These are phyloP conservation scores for Ogataea wickerhamii DNA, from an alignment of 805 yeast species.

Conservation along the genomic window DNA sequence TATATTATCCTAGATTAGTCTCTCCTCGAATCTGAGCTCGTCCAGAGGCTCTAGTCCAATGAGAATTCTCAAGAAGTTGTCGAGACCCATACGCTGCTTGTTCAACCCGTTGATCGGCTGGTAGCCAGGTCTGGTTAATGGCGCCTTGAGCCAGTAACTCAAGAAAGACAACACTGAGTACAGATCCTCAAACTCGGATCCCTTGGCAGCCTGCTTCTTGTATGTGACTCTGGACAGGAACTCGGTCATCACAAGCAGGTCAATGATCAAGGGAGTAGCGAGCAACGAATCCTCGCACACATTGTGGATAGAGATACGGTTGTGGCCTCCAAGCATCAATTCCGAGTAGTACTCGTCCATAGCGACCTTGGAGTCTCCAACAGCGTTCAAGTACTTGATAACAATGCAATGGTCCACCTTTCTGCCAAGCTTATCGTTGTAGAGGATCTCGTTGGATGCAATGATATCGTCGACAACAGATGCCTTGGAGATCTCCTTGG, in stretches of 20 bases:
- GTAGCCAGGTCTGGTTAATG: constrained; percentile 86
- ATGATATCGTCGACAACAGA: constrained; percentile 94
- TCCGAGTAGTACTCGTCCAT: constrained; percentile 98
- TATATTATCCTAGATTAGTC: constrained; percentile 41
- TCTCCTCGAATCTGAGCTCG: constrained; percentile 93
- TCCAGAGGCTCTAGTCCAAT: constrained; percentile 88
- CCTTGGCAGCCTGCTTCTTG: constrained; percentile 48
- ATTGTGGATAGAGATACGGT: constrained; percentile 88
- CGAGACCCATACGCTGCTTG: constrained; percentile 91
- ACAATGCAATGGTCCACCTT: constrained; percentile 92
- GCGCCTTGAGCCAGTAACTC: constrained; percentile 96
- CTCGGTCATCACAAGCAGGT: constrained; percentile 85
- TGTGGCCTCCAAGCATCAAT: constrained; percentile 96
- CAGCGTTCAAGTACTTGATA: constrained; percentile 90
- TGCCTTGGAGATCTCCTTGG: constrained; percentile 90
- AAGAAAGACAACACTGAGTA: constrained; percentile 84
- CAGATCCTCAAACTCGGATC: constrained; percentile 51
- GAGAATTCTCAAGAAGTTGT: constrained; percentile 82
- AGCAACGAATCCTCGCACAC: constrained; percentile 94
- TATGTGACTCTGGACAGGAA: constrained; percentile 83
- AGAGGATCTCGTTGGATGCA: constrained; percentile 78
- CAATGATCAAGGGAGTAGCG: constrained; percentile 93
- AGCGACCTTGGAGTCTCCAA: constrained; percentile 94
- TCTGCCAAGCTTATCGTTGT: constrained; percentile 74
- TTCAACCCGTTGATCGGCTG: constrained; percentile 90